Evolutionary conservation across 306 rosid species (phyloP), one percentile per base, ranked within the genome.

Genomic region (Acacia acuminata): DNA sequence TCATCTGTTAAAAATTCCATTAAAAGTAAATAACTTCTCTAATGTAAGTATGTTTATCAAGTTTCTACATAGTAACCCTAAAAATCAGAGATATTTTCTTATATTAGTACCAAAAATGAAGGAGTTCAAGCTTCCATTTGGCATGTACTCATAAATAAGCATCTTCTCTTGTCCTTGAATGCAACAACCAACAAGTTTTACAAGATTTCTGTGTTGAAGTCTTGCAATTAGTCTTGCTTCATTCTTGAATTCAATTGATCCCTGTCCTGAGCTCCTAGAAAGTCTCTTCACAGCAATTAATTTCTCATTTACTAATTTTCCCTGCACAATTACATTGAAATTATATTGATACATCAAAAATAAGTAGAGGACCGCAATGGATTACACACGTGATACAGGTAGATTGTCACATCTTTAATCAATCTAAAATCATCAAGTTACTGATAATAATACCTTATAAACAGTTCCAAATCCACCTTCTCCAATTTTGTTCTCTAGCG

Each of bases 401-500:
- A 55, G 10, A 55, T 8, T 8, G 4, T 58, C 27, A 58, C 65
- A 6, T 55, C n/a, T 16, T 5, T 16, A 16, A 17, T 51, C 1
- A 51, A 51, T 51, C 8, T 17, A 16, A 22, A 17, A 51, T 51
- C 56, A 22, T 50, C 5, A 0, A 22, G 14, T 22, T 11, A 45
- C 32, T 61, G 10, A 56, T 17, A 32, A 4, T 7, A 65, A 83
- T 53, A 77, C 88, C 83, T 58, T 77, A n/a, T 85, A 85, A 22
- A 85, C 88, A 6, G 60, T 36, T 77, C 88, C 88, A 81, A 81
- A 85, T 15, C 88, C 88, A 13, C 88, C 88, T 81, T 85, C 50
- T 73, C 88, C 85, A 8, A 85, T 79, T 42, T 81, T 85, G 32
- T 73, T 81, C 4, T 20, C 24, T 0, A 27, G 4, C 1, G 78